These are phyloP conservation scores for Aureobasidium uvarum DNA, from an alignment of 2,329 filamentous ascomycete genomes.

Conservation along the genomic window DNA sequence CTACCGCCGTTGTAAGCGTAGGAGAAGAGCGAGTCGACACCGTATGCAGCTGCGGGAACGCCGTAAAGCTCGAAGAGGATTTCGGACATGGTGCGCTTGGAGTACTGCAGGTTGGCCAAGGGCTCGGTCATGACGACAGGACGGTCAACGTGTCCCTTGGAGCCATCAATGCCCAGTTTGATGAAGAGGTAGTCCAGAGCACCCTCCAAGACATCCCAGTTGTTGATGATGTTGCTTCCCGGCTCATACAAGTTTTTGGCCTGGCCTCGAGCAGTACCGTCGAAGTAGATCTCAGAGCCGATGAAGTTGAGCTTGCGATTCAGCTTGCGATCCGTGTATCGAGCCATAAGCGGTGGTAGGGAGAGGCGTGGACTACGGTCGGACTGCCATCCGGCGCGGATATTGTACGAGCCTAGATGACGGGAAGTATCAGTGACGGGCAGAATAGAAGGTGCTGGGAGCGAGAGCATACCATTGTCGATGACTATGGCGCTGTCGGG, in stretches of 20 bases:
- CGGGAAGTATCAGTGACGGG: neutral
- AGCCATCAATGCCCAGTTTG: constrained; percentile 81
- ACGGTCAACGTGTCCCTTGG: constrained; percentile 71
- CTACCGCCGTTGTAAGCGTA: constrained; percentile 88
- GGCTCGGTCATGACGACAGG: constrained; percentile 96
- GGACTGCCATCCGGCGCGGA: constrained; percentile 96
- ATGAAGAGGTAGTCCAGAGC: constrained; percentile 92
- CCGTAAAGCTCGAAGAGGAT: constrained; percentile 96
- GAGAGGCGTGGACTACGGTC: constrained; percentile 76
- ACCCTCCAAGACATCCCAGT: constrained; percentile 98
- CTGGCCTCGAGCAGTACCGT: constrained; percentile 88
- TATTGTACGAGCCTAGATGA: constrained; percentile 71
- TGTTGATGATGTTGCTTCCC: constrained; percentile 86
- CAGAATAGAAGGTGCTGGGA: neutral
- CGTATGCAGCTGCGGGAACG: constrained; percentile 85
- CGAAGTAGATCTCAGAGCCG: constrained; percentile 88
- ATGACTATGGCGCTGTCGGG: constrained; percentile 79
- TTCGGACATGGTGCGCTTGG: constrained; percentile 81
- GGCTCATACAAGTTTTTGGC: constrained; percentile 88
- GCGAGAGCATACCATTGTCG: constrained; percentile 73
- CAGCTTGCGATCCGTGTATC: constrained; percentile 91
- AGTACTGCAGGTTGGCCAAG: constrained; percentile 85
- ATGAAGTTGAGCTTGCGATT: constrained; percentile 90
- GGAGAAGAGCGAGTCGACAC: constrained; percentile 94
- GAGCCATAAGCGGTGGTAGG: constrained; percentile 86